phyloP scores from a whole-genome alignment of 164 flowering plant species.

The Liquidambar formosana region DNA sequence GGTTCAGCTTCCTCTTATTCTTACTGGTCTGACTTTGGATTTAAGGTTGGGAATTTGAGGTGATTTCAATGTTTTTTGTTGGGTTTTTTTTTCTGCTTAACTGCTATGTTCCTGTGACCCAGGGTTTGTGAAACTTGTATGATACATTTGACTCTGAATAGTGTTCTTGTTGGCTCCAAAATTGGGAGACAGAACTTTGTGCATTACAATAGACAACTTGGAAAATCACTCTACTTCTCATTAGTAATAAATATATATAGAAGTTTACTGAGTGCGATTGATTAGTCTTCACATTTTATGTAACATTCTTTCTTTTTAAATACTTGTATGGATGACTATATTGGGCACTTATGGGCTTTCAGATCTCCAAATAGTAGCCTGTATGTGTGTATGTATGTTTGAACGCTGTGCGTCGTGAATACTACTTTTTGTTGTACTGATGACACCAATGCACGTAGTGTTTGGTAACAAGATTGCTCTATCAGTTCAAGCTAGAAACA shows the following conservation, averaged over 20 bases:
- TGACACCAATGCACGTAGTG: too few relatives aligned
- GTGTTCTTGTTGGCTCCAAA: slow-evolving; percentile 4
- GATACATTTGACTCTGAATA: neutral
- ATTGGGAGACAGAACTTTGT: slow-evolving; percentile 3
- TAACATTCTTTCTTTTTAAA: too few relatives aligned
- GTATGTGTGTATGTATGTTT: too few relatives aligned
- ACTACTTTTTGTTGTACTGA: too few relatives aligned
- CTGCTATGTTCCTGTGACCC: neutral
- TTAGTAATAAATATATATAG: too few relatives aligned
- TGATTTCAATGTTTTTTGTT: neutral
- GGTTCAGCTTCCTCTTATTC: slow-evolving; percentile 29
- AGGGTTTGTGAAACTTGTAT: neutral
- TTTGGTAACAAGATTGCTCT: too few relatives aligned
- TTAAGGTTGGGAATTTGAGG: slow-evolving; percentile 53
- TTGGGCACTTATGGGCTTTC: too few relatives aligned
- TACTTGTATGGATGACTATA: too few relatives aligned
- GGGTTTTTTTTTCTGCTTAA: neutral
- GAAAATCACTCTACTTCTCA: neutral
- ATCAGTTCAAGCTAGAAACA: too few relatives aligned
- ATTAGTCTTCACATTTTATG: neutral
- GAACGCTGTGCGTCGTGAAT: too few relatives aligned
- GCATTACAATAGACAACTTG: neutral
- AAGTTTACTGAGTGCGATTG: neutral
- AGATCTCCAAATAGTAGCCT: too few relatives aligned
- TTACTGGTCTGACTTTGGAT: slow-evolving; percentile 39